Base-by-base conservation (phyloP, 1,284 basidiomycete species). In the Exobasidium cylindrosporum region DNA sequence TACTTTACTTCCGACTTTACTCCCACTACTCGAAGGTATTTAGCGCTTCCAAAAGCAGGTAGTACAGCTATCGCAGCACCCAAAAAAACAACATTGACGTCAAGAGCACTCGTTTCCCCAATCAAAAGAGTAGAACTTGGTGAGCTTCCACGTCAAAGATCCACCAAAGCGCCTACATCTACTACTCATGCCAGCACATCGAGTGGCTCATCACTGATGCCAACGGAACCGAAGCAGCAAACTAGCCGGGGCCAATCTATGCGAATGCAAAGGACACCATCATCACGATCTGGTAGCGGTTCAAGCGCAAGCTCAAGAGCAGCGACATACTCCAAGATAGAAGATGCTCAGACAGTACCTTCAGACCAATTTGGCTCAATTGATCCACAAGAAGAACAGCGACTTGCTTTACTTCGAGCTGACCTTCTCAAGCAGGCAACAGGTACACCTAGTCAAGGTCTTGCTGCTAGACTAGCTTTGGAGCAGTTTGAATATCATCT, bases 1-100 rank as follows among this genome's bases (percentile, higher is more conserved):
- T 70, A 82, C 1, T 84, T 83, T 53, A 80, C 81, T 5, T 78
- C 75, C 10, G 82, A 82, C 1, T 67, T 84, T 28, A 83, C 82
- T 3, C 83, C 83, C 0, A 83, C 81, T 0, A 81, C 81, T 47
- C 61, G 81, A 11, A 73, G 82, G 46, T 82, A 83, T 45, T 77
- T 84, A 54, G 64, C 63, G 60, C 65, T 44, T 74, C 82, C 68
- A 58, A 75, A 53, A 66, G 72, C 69, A 23, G 55, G 26, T 23
- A 29, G n/a, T n/a, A 13, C 45, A 23, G 40, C 10, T 13, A n/a
- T 13, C n/a, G 17, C 55, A 5, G 40, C 43, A 32, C 14, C 5
- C 6, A 57, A 3, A 3, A 11, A 10, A 14, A 45, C 11, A 4
- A 14, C 54, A 4, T 17, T 24, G 13, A 17, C 26, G 26, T 4